Base-by-base conservation (phyloP, 2,329 filamentous ascomycete species). In the Claviceps sp. region DNA sequence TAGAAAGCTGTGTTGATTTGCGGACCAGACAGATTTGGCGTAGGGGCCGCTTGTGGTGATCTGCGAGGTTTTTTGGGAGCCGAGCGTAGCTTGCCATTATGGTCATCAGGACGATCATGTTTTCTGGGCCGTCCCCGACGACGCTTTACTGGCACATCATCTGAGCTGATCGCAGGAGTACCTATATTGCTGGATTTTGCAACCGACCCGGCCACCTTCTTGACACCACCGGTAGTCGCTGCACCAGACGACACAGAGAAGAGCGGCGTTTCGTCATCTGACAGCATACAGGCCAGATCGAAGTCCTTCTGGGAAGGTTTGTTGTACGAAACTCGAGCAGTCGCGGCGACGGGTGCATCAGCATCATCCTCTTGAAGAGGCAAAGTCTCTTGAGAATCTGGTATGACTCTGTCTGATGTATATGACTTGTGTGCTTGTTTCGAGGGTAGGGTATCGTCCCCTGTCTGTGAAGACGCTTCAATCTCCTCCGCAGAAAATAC, bases 211-310 rank as follows among this genome's bases (percentile, higher is more conserved):
- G 23, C 34, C 13, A 39, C 13, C 26, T 39, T 45, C 23, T 37
- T 47, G 9, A 17, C 14, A 29, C 29, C 13, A 20, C 17, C 45
- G 16, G 17, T 22, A 40, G 13, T 44, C 16, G 39, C 46, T 34
- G 23, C 45, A 13, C 16, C 40, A 5, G 39, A 7, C 5, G 52
- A 50, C 29, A 54, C 54, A 4, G 56, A 52, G 22, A 60, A 42
- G n/a, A 66, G 51, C 0, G 66, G 66, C 14, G 62, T 59, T 50
- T 69, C 67, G 17, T 69, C 67, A 47, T 69, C 66, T 5, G 67
- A 69, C 6, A 69, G 59, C 5, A 57, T 56, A 49, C 58, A 60
- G 1, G 57, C 52, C n/a, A 58, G 49, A 17, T 53, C 46, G 2
- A 37, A 20, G 42, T 51, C 38, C 16, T 52, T 23, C 14, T 49